phyloP scores from a whole-genome alignment of 371 early-diverging fungal genomes.

The Funneliformis caledonium region DNA sequence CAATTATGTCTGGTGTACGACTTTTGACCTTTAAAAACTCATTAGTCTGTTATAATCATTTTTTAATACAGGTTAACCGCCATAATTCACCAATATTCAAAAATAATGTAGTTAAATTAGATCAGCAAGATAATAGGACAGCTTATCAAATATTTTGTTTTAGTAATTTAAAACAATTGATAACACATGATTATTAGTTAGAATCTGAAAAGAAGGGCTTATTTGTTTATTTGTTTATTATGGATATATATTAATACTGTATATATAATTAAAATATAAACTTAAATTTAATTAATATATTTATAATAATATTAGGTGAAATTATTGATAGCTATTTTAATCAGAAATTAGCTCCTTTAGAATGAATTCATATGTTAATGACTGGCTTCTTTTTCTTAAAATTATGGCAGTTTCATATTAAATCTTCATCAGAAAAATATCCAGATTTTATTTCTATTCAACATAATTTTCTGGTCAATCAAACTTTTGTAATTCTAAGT shows the following conservation, averaged over 20 bases:
- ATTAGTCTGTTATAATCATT: background rate
- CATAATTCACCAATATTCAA: background rate
- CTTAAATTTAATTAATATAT: too few species aligned
- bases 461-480: background rate
- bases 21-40: background rate
- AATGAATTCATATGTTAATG: background rate
- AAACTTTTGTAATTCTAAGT: background rate
- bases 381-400: background rate
- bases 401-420: background rate
- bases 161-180: background rate
- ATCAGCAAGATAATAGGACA: background rate
- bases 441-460: background rate
- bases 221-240: background rate
- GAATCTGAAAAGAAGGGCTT: background rate
- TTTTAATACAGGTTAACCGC: background rate
- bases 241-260: background rate
- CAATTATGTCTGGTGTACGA: background rate
- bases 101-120: background rate
- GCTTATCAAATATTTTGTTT: background rate
- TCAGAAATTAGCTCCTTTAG: background rate
- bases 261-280: too few species aligned
- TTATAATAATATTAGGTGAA: background rate
- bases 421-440: background rate
- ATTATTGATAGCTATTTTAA: background rate
- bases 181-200: background rate